Percentiles rank a stretch among this genome's conserved stretches.
Conservation (phyloP, 108 stramenopile species). For the Asterionellopsis glacialis region DNA sequence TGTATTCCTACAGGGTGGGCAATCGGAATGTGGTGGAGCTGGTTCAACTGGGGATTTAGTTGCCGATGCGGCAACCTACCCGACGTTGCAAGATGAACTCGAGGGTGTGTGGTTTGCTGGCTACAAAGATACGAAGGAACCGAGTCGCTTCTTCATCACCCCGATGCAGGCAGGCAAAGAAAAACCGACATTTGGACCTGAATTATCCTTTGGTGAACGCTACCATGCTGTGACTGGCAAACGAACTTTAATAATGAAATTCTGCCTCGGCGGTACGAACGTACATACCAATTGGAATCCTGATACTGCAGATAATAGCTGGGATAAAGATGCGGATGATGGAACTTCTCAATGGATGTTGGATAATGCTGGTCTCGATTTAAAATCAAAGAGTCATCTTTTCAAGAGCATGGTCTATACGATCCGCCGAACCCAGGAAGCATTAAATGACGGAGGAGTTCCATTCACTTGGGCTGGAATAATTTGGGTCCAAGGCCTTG, state of each 20-base stretch:
- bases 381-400: background rate
- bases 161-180: background rate
- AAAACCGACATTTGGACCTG: no score
- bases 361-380: no score
- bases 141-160: background rate
- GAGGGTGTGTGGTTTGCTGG: conserved; percentile 6
- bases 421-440: background rate
- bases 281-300: no score
- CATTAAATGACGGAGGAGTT: background rate
- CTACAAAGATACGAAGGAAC: background rate
- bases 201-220: no score
- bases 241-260: no score
- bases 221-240: no score
- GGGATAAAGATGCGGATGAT: no score
- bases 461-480: background rate
- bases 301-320: no score
- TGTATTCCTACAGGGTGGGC: background rate
- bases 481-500: conserved; percentile 3
- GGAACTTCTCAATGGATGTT: no score
- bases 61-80: background rate
- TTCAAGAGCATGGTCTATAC: conserved; percentile 1
- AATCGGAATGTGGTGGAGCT: background rate
- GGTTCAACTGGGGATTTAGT: background rate
- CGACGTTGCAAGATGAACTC: background rate
- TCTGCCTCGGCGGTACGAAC: no score